Base-by-base conservation (phyloP, 371 early-diverging fungal genomes). In the Mucor plumbeus region DNA sequence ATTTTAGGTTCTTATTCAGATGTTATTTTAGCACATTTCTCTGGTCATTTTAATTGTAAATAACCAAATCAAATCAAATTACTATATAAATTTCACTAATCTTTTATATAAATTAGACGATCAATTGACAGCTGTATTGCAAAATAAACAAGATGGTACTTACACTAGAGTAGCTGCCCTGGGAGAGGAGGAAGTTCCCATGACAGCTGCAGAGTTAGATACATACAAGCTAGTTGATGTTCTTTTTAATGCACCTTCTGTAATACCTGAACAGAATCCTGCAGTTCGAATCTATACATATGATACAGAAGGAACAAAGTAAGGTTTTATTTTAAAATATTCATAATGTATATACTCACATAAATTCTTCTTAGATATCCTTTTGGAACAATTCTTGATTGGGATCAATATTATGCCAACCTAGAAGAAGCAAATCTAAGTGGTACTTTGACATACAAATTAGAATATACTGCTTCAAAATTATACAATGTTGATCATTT, bases 391-490 rank as follows among this genome's bases (percentile, higher is more conserved):
- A 64, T 87, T 35, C 34, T 73, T 15, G 81, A 83, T 31, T 86
- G 83, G 72, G 68, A 62, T n/a, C 88, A 88, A 70, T 86, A 83
- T 58, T 86, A 75, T 66, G 65, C 77, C 17, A 80, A 88, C 63
- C 47, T 86, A 0, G 68, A 64, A 0, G 61, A 76, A 55, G 84
- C 73, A n/a, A 84, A 84, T 57, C 34, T 68, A 1, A 60, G 71
- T 8, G 77, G 76, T 7, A 64, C 58, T 6, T 67, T 83, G 11
- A 50, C 38, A 3, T 85, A 75, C 67, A 61, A 71, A 43, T 35
- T 70, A n/a, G 88, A 88, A 69, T 88, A 88, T 69, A 65, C 58
- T n/a, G 74, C 87, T 11, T 70, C 76, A 3, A 48, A 66, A 15
- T 39, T 78, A 7, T 88, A 82, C 70, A 76, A 75, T 26, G 64